Base-by-base conservation (phyloP, 176 grass and related monocot species). In the Paspalum notatum region DNA sequence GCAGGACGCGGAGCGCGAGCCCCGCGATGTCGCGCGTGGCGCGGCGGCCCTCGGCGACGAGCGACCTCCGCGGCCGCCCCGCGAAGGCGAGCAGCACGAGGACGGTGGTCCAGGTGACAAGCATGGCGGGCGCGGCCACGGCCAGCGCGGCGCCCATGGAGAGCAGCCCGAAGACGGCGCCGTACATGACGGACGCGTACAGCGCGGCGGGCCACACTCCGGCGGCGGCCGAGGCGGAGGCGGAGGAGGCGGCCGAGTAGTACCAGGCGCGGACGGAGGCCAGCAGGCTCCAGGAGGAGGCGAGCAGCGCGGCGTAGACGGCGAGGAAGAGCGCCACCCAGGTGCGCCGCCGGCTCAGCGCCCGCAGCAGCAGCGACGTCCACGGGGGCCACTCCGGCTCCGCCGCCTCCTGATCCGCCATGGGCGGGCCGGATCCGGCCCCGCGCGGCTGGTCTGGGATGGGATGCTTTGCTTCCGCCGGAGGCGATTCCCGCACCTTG, bases 21-120 rank as follows among this genome's bases (percentile, higher is more conserved):
- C 67, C 68, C 1, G 87, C 85, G 65, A 97, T 92, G 76, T 97
- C 91, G 59, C 74, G 84, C 5, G 91, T 94, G 72, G 83, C 85
- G 72, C 89, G 85, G 0, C 64, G 51, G 2, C 72, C 95, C 52
- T 98, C 95, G 17, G 78, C 86, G 55, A 98, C 92, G 32, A 98
- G 85, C 37, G 80, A 80, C 40, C 89, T 4, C 5, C 74, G 20
- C 6, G 91, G 87, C 44, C 74, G 52, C 3, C 93, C 93, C 2
- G 90, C 89, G 75, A 95, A 96, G 20, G 93, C 80, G 12, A 94
- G 92, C 49, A 98, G 92, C 26, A 98, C 95, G n/a, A 97, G 85
- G 22, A 98, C 88, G 75, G 95, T 98, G 80, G 85, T 98, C 95
- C 92, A 98, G 4, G 88, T 91, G 6, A 98, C 85, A 4, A 92